Evolutionary conservation across 768 basidiomycete species (phyloP).

Genomic region (Mycena belliarum): DNA sequence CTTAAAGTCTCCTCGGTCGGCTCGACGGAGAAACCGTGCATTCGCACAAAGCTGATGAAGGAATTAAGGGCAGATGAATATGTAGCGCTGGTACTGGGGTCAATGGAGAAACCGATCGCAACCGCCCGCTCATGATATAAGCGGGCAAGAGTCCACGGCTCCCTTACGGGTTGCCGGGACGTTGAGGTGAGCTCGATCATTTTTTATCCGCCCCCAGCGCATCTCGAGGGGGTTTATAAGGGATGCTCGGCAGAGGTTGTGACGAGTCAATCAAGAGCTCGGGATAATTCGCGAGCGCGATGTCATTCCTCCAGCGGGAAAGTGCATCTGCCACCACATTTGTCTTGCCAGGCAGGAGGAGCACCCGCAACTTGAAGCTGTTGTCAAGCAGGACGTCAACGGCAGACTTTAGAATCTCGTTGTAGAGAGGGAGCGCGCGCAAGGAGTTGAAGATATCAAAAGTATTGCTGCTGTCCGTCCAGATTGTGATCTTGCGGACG

Average conservation of each 20-base stretch:
- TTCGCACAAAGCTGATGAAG: slow-evolving; percentile 30
- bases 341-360: slow-evolving; percentile 22
- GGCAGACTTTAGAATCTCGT: slow-evolving; percentile 19
- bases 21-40: slow-evolving; percentile 30
- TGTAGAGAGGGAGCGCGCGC: slow-evolving; percentile 15
- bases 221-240: slow-evolving; percentile 28
- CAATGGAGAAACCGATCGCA: slow-evolving; percentile 28
- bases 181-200: slow-evolving; percentile 16
- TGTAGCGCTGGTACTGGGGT: slow-evolving; percentile 14
- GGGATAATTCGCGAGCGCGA: not conserved
- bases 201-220: slow-evolving; percentile 31
- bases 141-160: slow-evolving; percentile 36
- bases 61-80: slow-evolving; percentile 37
- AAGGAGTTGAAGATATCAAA: slow-evolving; percentile 25
- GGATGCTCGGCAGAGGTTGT: not conserved
- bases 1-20: slow-evolving; percentile 37
- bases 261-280: slow-evolving; percentile 1
- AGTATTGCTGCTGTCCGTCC: slow-evolving; percentile 27
- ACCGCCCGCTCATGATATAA: slow-evolving; percentile 30
- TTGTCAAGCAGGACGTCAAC: slow-evolving; percentile 17
- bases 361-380: slow-evolving; percentile 24
- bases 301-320: slow-evolving; percentile 22
- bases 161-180: slow-evolving; percentile 33
- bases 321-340: slow-evolving; percentile 33
- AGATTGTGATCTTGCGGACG: slow-evolving; percentile 20